phyloP scores from a whole-genome alignment of 805 yeast genomes.

The Kodamaea lidongshanica region DNA sequence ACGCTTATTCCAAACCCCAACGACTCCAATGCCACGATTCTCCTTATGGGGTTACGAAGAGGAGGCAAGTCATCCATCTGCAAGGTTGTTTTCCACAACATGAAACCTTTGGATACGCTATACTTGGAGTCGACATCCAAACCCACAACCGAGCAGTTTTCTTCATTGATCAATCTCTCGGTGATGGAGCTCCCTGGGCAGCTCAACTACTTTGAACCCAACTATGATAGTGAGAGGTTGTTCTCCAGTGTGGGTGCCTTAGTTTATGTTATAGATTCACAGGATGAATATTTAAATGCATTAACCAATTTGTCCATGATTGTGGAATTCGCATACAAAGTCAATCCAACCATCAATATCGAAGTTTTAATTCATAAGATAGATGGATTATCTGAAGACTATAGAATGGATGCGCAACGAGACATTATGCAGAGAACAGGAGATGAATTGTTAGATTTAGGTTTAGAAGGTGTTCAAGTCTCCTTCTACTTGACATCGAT shows the following conservation, averaged over 20 bases:
- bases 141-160: slow-evolving; percentile 79
- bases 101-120: slow-evolving; percentile 91
- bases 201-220: slow-evolving; percentile 79
- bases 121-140: slow-evolving; percentile 85
- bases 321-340: slow-evolving; percentile 77
- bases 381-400: slow-evolving; percentile 92
- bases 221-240: slow-evolving; percentile 68
- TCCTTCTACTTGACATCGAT: slow-evolving; percentile 89
- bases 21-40: slow-evolving; percentile 70
- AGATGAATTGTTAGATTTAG: slow-evolving; percentile 84
- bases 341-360: slow-evolving; percentile 77
- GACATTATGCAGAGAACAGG: slow-evolving; percentile 95
- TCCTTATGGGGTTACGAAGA: slow-evolving; percentile 82
- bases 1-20: slow-evolving; percentile 25
- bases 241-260: slow-evolving; percentile 83
- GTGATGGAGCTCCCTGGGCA: slow-evolving; percentile 97
- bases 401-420: slow-evolving; percentile 87
- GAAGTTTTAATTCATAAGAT: slow-evolving; percentile 94
- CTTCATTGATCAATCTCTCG: slow-evolving; percentile 76
- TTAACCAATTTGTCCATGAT: slow-evolving; percentile 83
- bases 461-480: slow-evolving; percentile 85
- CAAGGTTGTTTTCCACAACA: slow-evolving; percentile 90
- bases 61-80: slow-evolving; percentile 95
- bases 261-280: slow-evolving; percentile 91
- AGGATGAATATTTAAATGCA: slow-evolving; percentile 91